A percentile compares a stretch with the other conserved stretches of the same genome.
Evolutionary conservation across 129 eudicot genomes (phyloP).

Genomic region (Centella asiatica): DNA sequence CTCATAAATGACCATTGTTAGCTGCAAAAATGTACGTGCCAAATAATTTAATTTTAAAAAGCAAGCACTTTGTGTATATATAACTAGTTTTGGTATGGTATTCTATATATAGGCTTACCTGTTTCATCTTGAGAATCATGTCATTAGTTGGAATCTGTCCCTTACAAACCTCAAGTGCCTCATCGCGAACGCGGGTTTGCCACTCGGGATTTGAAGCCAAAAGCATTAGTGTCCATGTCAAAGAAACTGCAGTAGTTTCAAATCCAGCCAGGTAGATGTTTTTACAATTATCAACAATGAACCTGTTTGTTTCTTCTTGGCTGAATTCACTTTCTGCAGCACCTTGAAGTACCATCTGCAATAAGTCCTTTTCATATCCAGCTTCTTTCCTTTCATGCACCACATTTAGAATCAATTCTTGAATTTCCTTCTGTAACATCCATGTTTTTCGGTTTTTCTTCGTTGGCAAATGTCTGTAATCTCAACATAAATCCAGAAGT

Average conservation of each 20-base stretch:
- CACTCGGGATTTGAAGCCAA: conserved; percentile 30
- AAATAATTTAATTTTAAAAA: background rate
- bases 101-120: conserved; percentile 4
- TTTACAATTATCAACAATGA: conserved; percentile 41
- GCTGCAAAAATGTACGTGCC: conserved; percentile 14
- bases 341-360: conserved; percentile 40
- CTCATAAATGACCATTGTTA: conserved; percentile 35
- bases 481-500: background rate
- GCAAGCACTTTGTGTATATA: background rate
- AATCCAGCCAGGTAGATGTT: conserved; percentile 42
- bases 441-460: conserved; percentile 31
- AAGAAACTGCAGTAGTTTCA: conserved; percentile 36
- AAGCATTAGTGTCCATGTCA: conserved; percentile 39
- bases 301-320: conserved; percentile 20
- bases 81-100: background rate
- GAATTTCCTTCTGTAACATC: conserved; percentile 26
- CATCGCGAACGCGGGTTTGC: conserved; percentile 29
- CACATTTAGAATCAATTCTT: conserved; percentile 14
- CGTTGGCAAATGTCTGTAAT: conserved; percentile 25
- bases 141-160: conserved; percentile 28
- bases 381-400: conserved; percentile 24
- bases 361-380: conserved; percentile 24
- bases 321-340: conserved; percentile 16
- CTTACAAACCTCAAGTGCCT: conserved; percentile 25
- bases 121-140: conserved; percentile 30